These are phyloP conservation scores for Cucurbita argyrosperma DNA, from an alignment of 306 rosid species.

Conservation along the genomic window DNA sequence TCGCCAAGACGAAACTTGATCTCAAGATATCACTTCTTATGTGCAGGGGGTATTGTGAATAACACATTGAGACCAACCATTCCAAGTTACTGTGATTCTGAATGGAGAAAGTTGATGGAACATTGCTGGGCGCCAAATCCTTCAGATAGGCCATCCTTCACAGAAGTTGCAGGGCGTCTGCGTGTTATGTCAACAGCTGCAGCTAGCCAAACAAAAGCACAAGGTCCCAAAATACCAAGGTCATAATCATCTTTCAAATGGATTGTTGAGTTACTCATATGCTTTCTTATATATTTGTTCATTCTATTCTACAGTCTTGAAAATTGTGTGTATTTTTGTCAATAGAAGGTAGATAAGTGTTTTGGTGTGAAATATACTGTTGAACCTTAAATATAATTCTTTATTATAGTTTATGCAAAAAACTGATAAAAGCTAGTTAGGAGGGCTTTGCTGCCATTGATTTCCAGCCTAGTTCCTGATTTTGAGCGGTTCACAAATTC, in stretches of 20 bases:
- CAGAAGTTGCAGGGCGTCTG: constrained; percentile 68
- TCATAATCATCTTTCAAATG: constrained; percentile 17
- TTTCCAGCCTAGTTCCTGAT: not conserved
- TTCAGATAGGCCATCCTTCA: constrained; percentile 68
- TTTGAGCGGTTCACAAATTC: not conserved
- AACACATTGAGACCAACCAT: constrained; percentile 81
- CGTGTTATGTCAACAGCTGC: constrained; percentile 65
- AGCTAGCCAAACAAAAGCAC: constrained; percentile 46
- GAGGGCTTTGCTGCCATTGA: not conserved
- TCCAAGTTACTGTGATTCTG: constrained; percentile 66
- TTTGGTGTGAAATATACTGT: not conserved
- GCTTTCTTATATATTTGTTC: constrained; percentile 9
- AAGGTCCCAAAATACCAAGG: constrained; percentile 58
- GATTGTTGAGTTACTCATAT: constrained; percentile 5
- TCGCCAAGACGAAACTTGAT: not conserved
- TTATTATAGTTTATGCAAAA: not conserved
- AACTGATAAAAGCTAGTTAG: not conserved
- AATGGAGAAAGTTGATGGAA: constrained; percentile 84
- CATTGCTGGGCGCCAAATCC: constrained; percentile 99
- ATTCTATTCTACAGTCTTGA: constrained; percentile 23
- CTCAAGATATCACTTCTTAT: not conserved
- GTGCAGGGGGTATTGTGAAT: constrained; percentile 85
- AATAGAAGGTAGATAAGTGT: constrained; percentile 5
- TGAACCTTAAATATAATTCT: constrained; percentile 2
- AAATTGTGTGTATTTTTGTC: constrained; percentile 8